Base-by-base conservation (phyloP, 1,284 basidiomycete genomes). In the Bondarzewia mesenterica region DNA sequence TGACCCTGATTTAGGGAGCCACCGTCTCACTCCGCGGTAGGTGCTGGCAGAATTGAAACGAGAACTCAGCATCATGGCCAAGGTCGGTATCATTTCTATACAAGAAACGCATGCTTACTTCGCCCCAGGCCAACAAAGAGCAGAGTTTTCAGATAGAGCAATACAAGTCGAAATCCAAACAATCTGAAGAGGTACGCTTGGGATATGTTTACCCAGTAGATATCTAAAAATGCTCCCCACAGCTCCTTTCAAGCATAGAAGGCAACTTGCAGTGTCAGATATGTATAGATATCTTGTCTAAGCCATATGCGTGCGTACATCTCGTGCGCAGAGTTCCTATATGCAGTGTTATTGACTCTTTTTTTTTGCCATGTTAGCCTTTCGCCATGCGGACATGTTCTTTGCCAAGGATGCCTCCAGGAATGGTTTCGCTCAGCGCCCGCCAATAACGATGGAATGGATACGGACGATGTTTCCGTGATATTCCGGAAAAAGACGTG, bases 351-450 rank as follows among this genome's bases (percentile, higher is more conserved):
- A 22, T 7, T 23, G 48, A 10, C 20, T 42, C 26, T 7, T 36
- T 49, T 3, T 44, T 32, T 23, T 18, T 22, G 12, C 38, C 14
- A 32, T 39, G 20, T 10, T 47, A 86, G 85, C 1, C 68, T 88
- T 38, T 74, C 81, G 1, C 84, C 84, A 1, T 88, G 85, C 57
- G 85, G 85, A 3, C 85, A 88, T 55, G 74, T 85, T 22, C 67
- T 82, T 8, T 88, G 85, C 50, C 71, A 82, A 29, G 56, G 58
- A 5, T 88, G 85, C 55, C 73, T 88, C 7, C 81, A 85, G 62
- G 75, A 78, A 55, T 88, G 85, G 85, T 88, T 88, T 64, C 74
- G 77, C 46, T 74, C 75, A 48, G 81, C 82, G 1, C 83, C 84
- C 2, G 62, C 70, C 1, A 60, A 66, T 6, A 69, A 74, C 14